These are phyloP conservation scores for Zygoascus flipseniorum DNA, from an alignment of 805 yeast genomes.

Conservation along the genomic window DNA sequence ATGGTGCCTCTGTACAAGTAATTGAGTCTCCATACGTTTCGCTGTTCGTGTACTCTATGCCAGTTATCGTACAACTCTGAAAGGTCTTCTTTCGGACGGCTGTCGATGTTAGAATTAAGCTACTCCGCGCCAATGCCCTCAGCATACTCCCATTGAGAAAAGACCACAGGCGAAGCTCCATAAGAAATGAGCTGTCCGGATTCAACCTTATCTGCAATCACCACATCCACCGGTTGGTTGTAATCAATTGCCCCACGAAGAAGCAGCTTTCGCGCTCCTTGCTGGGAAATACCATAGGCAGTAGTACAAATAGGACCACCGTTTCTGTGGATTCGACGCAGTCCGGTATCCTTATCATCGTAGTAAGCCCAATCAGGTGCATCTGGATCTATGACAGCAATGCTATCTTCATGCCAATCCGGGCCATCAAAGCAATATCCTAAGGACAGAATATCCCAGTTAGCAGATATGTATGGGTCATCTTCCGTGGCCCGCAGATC, in stretches of 20 bases:
- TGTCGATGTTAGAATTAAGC: conserved; percentile 6
- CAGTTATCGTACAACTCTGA: conserved; percentile 1
- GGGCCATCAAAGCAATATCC: conserved; percentile 5
- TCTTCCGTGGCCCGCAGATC: conserved; percentile 1
- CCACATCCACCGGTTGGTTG: conserved; percentile 8
- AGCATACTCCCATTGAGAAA: conserved; percentile 9
- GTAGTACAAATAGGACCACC: conserved; percentile 8
- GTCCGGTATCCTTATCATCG: conserved; percentile 1
- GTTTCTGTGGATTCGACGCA: conserved; percentile 5
- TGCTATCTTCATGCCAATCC: background rate
- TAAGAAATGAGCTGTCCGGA: conserved; percentile 2
- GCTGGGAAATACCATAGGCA: conserved; percentile 9
- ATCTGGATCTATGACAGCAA: conserved; percentile 3
- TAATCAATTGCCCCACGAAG: conserved; percentile 9
- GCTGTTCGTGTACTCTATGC: conserved; percentile 7
- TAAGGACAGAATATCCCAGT: conserved; percentile 10
- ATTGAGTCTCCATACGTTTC: conserved; percentile 8
- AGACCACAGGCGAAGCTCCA: conserved; percentile 5
- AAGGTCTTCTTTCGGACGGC: background rate
- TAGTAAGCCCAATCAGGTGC: conserved; percentile 1
- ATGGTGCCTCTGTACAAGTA: background rate
- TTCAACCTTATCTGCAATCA: conserved; percentile 2
- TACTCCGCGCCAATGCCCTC: conserved; percentile 8
- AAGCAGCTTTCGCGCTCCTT: conserved; percentile 11
- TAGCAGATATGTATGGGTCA: conserved; percentile 6